phyloP scores from a whole-genome alignment of 345 rosid species.

The Gossypioides kirkii region DNA sequence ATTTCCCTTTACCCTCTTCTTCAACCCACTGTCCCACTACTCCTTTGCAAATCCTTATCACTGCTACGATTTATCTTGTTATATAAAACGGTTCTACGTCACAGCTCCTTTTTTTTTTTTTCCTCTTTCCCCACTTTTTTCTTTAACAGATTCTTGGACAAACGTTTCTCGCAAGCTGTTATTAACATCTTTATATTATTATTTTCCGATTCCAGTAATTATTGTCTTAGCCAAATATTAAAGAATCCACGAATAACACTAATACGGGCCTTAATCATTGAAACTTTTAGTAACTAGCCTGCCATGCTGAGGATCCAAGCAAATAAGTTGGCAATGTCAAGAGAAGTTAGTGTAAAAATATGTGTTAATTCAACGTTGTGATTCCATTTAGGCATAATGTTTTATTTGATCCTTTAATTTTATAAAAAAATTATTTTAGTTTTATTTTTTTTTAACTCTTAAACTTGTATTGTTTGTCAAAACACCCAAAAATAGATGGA shows the following conservation, averaged over 20 bases:
- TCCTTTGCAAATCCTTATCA: constrained; percentile 13
- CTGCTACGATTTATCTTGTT: neutral
- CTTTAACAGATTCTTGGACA: constrained; percentile 19
- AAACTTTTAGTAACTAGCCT: too few species aligned
- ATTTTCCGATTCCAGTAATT: neutral
- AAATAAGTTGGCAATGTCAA: too few species aligned
- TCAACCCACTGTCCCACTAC: neutral
- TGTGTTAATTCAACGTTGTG: too few species aligned
- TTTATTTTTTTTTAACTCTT: too few species aligned
- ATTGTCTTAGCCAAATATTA: neutral
- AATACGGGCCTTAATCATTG: too few species aligned
- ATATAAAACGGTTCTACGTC: constrained; percentile 15
- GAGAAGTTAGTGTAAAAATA: too few species aligned
- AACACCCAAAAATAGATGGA: fast-evolving
- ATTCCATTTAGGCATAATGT: too few species aligned
- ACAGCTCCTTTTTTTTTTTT: neutral
- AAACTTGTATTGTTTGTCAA: too few species aligned
- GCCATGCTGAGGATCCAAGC: too few species aligned
- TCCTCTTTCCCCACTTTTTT: neutral
- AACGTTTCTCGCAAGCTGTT: constrained; percentile 11
- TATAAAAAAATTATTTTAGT: too few species aligned
- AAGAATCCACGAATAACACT: too few species aligned
- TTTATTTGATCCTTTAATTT: fast-evolving
- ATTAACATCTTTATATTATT: neutral
- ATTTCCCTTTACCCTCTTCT: constrained; percentile 14